Percentiles rank a stretch among this genome's conserved stretches.
Evolutionary conservation across 1,284 basidiomycete genomes (phyloP).

Genomic region (Flammula alnicola): DNA sequence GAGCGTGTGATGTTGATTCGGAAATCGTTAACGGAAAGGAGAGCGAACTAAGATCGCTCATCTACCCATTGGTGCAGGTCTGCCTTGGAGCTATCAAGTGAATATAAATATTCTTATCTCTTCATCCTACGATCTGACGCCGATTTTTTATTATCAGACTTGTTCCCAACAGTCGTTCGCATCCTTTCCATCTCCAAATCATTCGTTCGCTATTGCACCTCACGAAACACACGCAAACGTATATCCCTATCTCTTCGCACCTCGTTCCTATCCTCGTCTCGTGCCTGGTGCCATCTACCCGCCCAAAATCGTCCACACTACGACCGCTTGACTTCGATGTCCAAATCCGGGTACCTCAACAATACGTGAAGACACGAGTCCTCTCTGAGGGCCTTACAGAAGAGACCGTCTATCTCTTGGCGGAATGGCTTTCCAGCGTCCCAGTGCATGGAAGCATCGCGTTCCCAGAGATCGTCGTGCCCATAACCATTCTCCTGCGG

Average conservation of each 20-base stretch:
- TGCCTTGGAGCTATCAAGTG: slow-evolving; percentile 91
- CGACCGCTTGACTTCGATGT: slow-evolving; percentile 90
- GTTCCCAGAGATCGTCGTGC: slow-evolving; percentile 94
- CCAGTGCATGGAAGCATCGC: slow-evolving; percentile 81
- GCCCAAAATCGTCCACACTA: slow-evolving; percentile 87
- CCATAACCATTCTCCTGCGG: slow-evolving; percentile 74
- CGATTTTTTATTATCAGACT: slow-evolving; percentile 56
- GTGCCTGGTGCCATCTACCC: slow-evolving; percentile 72
- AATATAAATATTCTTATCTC: slow-evolving; percentile 30
- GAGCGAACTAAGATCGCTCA: slow-evolving; percentile 84
- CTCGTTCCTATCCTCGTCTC: slow-evolving; percentile 88
- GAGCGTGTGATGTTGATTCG: slow-evolving; percentile 71
- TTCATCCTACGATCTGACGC: slow-evolving; percentile 8
- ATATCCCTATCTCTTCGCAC: slow-evolving; percentile 88
- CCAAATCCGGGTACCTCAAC: slow-evolving; percentile 85
- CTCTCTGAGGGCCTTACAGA: slow-evolving; percentile 87
- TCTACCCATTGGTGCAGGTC: slow-evolving; percentile 97
- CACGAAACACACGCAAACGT: slow-evolving; percentile 78
- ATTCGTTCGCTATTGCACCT: slow-evolving; percentile 54
- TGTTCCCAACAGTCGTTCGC: slow-evolving; percentile 59
- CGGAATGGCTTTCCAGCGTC: slow-evolving; percentile 75
- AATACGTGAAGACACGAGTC: slow-evolving; percentile 89
- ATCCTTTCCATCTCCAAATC: slow-evolving; percentile 54
- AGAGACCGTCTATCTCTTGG: slow-evolving; percentile 79
- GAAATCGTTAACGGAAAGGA: slow-evolving; percentile 59